A percentile compares a stretch with the other conserved stretches of the same genome.
These are phyloP conservation scores for Aureobasidium sp. DNA, from an alignment of 2,329 filamentous ascomycete species.

Conservation along the genomic window DNA sequence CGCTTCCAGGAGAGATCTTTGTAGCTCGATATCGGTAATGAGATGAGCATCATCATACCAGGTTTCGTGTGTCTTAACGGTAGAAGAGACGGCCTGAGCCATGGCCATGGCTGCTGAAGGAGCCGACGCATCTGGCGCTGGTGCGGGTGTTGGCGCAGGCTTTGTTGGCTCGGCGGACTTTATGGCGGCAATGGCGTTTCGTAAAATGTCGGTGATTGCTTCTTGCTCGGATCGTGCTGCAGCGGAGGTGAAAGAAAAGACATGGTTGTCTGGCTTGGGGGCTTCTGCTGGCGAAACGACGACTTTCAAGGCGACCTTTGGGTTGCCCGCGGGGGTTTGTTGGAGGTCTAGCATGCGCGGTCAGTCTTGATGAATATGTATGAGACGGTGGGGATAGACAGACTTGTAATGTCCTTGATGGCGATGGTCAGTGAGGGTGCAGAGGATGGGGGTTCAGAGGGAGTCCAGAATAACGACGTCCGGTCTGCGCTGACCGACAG, in stretches of 20 bases:
- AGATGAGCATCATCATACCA: constrained; percentile 79
- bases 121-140: constrained; percentile 32
- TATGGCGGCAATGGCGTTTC: constrained; percentile 63
- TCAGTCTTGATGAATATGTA: not conserved
- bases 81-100: constrained; percentile 58
- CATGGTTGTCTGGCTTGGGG: constrained; percentile 60
- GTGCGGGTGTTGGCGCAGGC: constrained; percentile 27
- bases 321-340: constrained; percentile 79
- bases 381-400: constrained; percentile 27
- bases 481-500: constrained; percentile 68
- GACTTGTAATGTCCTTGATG: constrained; percentile 76
- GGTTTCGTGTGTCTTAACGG: constrained; percentile 42
- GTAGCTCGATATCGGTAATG: constrained; percentile 70
- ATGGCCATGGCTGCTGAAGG: constrained; percentile 69
- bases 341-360: constrained; percentile 64
- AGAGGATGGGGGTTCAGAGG: constrained; percentile 54
- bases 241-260: constrained; percentile 82
- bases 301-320: constrained; percentile 92
- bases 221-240: constrained; percentile 76
- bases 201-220: constrained; percentile 73
- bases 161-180: constrained; percentile 46
- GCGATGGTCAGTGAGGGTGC: constrained; percentile 61
- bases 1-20: constrained; percentile 80
- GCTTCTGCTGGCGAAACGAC: constrained; percentile 62
- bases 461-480: constrained; percentile 73